phyloP scores from a whole-genome alignment of 805 yeast species.

The Kluyveromyces dobzhanskii region DNA sequence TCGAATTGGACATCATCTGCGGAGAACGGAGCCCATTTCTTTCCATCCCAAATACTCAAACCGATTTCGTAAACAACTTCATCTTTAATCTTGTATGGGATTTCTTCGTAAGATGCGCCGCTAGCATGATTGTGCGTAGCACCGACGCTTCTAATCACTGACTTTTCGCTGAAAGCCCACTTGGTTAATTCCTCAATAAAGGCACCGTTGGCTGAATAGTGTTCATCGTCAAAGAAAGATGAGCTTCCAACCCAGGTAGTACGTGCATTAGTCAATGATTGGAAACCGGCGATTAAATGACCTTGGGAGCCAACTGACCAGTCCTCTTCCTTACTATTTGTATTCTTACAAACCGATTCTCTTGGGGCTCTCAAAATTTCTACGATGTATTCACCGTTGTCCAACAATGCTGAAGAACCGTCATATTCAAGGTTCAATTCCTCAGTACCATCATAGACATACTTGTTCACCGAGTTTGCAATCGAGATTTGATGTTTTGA shows the following conservation, averaged over 20 bases:
- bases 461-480: slow-evolving; percentile 9
- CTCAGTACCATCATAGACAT: slow-evolving; percentile 8
- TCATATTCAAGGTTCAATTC: slow-evolving; percentile 24
- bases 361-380: slow-evolving; percentile 63
- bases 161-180: slow-evolving; percentile 72
- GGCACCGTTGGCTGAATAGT: slow-evolving; percentile 27
- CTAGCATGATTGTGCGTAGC: slow-evolving; percentile 47
- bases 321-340: slow-evolving; percentile 49
- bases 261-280: slow-evolving; percentile 72
- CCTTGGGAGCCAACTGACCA: slow-evolving; percentile 85
- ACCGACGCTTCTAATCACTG: slow-evolving; percentile 48
- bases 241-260: slow-evolving; percentile 72
- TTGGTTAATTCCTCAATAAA: slow-evolving; percentile 39
- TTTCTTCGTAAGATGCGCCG: slow-evolving; percentile 33
- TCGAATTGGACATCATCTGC: slow-evolving; percentile 69
- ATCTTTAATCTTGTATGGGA: slow-evolving; percentile 69
- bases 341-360: slow-evolving; percentile 50
- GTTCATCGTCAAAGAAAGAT: slow-evolving; percentile 39
- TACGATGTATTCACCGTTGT: slow-evolving; percentile 58
- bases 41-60: slow-evolving; percentile 42
- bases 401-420: slow-evolving; percentile 63
- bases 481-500: slow-evolving; percentile 12
- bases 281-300: slow-evolving; percentile 66
- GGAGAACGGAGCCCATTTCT: slow-evolving; percentile 64
- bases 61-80: slow-evolving; percentile 46